These are phyloP conservation scores for Neurospora sp. DNA, from an alignment of 495 filamentous ascomycete species.

Conservation along the genomic window DNA sequence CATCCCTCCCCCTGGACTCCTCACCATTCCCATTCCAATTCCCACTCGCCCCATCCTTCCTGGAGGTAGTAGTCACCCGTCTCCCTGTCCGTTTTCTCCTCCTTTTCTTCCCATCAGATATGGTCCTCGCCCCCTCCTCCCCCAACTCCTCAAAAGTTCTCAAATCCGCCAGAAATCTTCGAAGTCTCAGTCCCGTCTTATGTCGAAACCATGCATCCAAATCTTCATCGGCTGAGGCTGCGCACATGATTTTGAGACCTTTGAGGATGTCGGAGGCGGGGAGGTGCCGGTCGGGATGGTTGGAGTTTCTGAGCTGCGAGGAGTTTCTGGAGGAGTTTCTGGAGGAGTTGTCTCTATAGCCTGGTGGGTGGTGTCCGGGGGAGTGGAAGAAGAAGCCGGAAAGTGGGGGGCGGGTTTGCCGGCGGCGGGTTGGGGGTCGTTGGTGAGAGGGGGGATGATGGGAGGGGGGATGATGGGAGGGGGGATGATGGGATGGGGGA, in stretches of 20 bases:
- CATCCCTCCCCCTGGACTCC: no score
- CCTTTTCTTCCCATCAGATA: no score
- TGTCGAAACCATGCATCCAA: slow-evolving; percentile 34
- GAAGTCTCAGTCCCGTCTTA: slow-evolving; percentile 35
- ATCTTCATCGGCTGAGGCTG: slow-evolving; percentile 36
- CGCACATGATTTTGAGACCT: slow-evolving; percentile 38
- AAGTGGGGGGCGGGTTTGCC: background rate
- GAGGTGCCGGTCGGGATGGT: background rate
- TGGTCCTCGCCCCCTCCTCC: slow-evolving; percentile 4
- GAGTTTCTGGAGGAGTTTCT: no score
- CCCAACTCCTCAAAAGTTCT: slow-evolving; percentile 32
- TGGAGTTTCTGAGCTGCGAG: slow-evolving; percentile 14
- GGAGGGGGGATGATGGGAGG: background rate
- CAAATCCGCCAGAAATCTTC: slow-evolving; percentile 37
- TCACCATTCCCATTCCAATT: no score
- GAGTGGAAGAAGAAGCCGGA: no score
- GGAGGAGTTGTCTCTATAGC: no score
- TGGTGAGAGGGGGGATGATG: background rate
- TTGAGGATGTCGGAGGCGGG: slow-evolving; percentile 27
- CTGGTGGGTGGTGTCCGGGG: no score
- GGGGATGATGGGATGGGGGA: no score
- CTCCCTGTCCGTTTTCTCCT: no score
- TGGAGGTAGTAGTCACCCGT: no score
- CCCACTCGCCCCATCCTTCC: no score
- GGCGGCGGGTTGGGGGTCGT: background rate